Percentiles rank a stretch among this genome's conserved stretches.
phyloP scores from a whole-genome alignment of 2,329 filamentous ascomycete genomes.

The Fusarium sp. region DNA sequence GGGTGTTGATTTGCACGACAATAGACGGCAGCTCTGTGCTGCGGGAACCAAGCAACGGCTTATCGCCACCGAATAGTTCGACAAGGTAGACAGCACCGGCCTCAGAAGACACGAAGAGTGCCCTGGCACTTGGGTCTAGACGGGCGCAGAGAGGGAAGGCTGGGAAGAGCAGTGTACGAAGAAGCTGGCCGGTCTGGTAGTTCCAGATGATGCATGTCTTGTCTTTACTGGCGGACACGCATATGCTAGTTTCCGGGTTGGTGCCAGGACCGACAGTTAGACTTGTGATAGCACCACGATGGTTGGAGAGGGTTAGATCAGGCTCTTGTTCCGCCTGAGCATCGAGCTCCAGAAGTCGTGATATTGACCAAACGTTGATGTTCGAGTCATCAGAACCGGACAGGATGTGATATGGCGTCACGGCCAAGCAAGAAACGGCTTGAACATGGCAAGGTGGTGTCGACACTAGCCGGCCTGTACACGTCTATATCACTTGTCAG shows the following conservation, averaged over 20 bases:
- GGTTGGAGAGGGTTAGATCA: slow-evolving; percentile 78
- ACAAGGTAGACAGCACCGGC: slow-evolving; percentile 83
- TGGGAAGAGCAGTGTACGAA: slow-evolving; percentile 85
- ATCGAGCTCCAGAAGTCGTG: slow-evolving; percentile 72
- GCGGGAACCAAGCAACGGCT: slow-evolving; percentile 63
- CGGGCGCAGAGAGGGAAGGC: slow-evolving; percentile 75
- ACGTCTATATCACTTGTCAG: slow-evolving; percentile 60
- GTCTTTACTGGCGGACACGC: slow-evolving; percentile 84
- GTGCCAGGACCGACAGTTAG: slow-evolving; percentile 71
- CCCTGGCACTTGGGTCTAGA: slow-evolving; percentile 85
- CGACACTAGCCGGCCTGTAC: slow-evolving; percentile 78
- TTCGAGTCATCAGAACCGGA: slow-evolving; percentile 88
- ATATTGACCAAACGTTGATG: slow-evolving; percentile 89
- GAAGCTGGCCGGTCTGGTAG: slow-evolving; percentile 77
- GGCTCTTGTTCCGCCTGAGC: slow-evolving; percentile 70
- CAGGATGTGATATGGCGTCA: slow-evolving; percentile 76
- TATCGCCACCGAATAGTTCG: slow-evolving; percentile 71
- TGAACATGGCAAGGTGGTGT: slow-evolving; percentile 83
- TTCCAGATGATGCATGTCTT: slow-evolving; percentile 95
- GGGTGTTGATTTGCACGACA: slow-evolving; percentile 63
- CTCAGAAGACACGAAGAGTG: slow-evolving; percentile 81
- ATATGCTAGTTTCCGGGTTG: slow-evolving; percentile 77
- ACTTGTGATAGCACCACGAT: slow-evolving; percentile 77
- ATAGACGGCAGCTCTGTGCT: slow-evolving; percentile 64
- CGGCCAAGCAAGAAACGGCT: slow-evolving; percentile 77